Evolutionary conservation across 192 early-diverging fungal species (phyloP).

Genomic region (Funneliformis mosseae): DNA sequence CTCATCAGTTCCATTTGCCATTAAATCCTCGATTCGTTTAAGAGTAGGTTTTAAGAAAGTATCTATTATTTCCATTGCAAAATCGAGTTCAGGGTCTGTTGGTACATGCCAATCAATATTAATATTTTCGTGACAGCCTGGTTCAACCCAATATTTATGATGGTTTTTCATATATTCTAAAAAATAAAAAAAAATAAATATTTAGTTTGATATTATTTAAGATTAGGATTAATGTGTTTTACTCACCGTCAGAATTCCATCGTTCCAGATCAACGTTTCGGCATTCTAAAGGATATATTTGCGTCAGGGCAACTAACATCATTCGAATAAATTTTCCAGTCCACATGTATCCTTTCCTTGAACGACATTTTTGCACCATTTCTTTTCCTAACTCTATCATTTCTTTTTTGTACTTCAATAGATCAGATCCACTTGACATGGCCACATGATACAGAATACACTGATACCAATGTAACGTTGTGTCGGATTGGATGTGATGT

Average conservation of each 20-base stretch:
- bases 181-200: neutral
- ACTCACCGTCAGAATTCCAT: constrained; percentile 61
- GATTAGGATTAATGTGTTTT: neutral
- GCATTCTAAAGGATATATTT: constrained; percentile 62
- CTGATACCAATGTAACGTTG: constrained; percentile 81
- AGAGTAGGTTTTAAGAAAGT: constrained; percentile 51
- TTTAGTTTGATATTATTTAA: neutral
- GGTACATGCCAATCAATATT: constrained; percentile 81
- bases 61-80: constrained; percentile 67
- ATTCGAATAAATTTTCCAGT: constrained; percentile 61
- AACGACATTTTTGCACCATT: constrained; percentile 58
- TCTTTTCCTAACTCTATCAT: constrained; percentile 49
- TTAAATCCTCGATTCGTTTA: constrained; percentile 46
- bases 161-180: constrained; percentile 64
- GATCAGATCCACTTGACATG: constrained; percentile 46
- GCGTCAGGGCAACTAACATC: constrained; percentile 48
- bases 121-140: constrained; percentile 54
- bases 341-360: constrained; percentile 71
- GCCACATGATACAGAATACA: constrained; percentile 63
- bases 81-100: constrained; percentile 62
- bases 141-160: constrained; percentile 78
- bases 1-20: constrained; percentile 35
- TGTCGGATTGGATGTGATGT: constrained; percentile 54
- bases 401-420: constrained; percentile 55
- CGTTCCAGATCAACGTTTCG: constrained; percentile 48